These are phyloP conservation scores for Claviceps sp. DNA, from an alignment of 2,329 filamentous ascomycete genomes.

Conservation along the genomic window DNA sequence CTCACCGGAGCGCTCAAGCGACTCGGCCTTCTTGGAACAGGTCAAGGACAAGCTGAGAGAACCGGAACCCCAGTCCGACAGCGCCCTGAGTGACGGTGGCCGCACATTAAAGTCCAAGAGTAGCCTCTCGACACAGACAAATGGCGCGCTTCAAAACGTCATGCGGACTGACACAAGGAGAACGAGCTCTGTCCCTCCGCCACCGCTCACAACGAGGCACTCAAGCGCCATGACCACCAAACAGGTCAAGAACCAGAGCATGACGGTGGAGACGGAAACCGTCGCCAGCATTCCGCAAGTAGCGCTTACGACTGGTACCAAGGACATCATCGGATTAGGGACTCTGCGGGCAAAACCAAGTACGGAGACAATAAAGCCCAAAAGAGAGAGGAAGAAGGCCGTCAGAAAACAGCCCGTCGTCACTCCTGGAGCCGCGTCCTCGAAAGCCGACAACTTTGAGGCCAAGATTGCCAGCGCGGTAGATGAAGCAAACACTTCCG, in stretches of 20 bases:
- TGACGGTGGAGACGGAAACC: conserved; percentile 97
- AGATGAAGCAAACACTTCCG: conserved; percentile 89
- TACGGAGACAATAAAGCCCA: conserved; percentile 89
- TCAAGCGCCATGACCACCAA: conserved; percentile 52
- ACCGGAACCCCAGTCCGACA: conserved; percentile 28
- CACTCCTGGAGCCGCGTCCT: conserved; percentile 61
- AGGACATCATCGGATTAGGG: conserved; percentile 52
- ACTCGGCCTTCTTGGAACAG: conserved; percentile 35
- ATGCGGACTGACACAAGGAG: conserved; percentile 29
- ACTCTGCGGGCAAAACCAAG: conserved; percentile 79
- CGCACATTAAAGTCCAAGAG: conserved; percentile 34
- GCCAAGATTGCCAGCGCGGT: conserved; percentile 92
- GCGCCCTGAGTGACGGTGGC: conserved; percentile 22
- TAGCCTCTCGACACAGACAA: conserved; percentile 37
- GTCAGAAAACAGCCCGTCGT: conserved; percentile 62
- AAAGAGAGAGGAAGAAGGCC: conserved; percentile 78
- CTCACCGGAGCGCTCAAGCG: conserved; percentile 42
- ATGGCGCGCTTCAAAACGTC: conserved; percentile 53
- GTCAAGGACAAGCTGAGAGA: conserved; percentile 34
- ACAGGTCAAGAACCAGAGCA: conserved; percentile 62
- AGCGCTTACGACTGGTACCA: conserved; percentile 52
- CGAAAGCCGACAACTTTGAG: conserved; percentile 96
- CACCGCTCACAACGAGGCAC: conserved; percentile 46
- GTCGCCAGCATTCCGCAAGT: conserved; percentile 84
- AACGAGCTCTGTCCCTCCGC: conserved; percentile 35